Conservation (phyloP, 352 stramenopile genomes). For the Globisporangium cederbergense region DNA sequence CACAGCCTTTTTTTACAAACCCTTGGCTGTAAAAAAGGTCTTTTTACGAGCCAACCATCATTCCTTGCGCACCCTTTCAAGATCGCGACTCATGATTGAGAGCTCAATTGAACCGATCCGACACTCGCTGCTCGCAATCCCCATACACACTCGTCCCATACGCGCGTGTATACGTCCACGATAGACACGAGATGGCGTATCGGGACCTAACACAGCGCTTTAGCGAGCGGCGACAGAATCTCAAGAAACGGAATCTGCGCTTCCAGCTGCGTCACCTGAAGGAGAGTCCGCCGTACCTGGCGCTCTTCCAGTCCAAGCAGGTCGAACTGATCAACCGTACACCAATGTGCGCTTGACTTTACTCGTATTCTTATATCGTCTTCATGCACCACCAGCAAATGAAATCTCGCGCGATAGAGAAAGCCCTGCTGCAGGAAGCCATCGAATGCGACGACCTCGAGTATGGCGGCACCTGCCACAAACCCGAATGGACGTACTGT, state of each 20-base stretch:
- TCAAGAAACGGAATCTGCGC: slow-evolving; percentile 54
- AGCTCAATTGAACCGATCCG: slow-evolving; percentile 1
- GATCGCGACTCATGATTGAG: slow-evolving; percentile 21
- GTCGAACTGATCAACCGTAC: slow-evolving; percentile 13
- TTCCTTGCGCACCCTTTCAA: slow-evolving; percentile 39
- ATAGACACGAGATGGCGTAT: slow-evolving; percentile 41
- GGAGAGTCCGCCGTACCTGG: slow-evolving; percentile 35
- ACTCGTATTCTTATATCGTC: too few species aligned
- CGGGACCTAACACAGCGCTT: slow-evolving; percentile 59
- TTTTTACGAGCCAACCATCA: slow-evolving; percentile 11
- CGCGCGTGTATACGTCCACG: not conserved
- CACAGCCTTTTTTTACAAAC: not conserved
- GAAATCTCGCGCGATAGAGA: slow-evolving; percentile 57
- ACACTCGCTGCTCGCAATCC: not conserved
- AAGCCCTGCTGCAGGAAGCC: slow-evolving; percentile 55
- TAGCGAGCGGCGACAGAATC: slow-evolving; percentile 29
- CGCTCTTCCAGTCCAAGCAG: slow-evolving; percentile 55
- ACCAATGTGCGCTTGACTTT: too few species aligned
- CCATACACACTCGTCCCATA: not conserved
- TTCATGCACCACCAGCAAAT: slow-evolving; percentile 22
- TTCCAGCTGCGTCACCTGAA: slow-evolving; percentile 52
- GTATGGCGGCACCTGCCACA: slow-evolving; percentile 24
- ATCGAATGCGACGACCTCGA: slow-evolving; percentile 33
- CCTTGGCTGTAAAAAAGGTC: not conserved
- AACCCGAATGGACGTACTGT: slow-evolving; percentile 63